A percentile compares a stretch with the other conserved stretches of the same genome.
phyloP scores from a whole-genome alignment of 2,329 filamentous ascomycete genomes.

The Triangularia setosa region DNA sequence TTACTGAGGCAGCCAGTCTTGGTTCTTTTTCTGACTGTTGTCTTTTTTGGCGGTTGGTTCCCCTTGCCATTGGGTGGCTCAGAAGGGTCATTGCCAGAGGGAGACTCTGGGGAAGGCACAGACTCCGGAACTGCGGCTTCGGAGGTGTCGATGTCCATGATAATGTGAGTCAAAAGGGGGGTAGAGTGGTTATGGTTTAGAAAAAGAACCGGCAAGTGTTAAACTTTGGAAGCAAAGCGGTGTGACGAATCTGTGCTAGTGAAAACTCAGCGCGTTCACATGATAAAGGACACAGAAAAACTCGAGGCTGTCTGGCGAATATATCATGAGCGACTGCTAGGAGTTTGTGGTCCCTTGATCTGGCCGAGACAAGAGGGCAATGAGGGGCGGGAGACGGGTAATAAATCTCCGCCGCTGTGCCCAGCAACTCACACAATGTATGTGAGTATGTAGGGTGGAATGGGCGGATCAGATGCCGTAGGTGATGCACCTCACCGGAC shows the following conservation, averaged over 20 bases:
- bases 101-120: conserved; percentile 26
- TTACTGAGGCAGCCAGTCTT: conserved; percentile 90
- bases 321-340: too few relatives aligned
- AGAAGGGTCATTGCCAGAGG: conserved; percentile 34
- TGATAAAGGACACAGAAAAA: neutral
- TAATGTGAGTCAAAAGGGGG: neutral
- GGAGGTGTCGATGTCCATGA: neutral
- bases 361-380: conserved; percentile 7
- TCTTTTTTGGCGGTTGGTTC: conserved; percentile 44
- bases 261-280: neutral
- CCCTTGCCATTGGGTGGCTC: neutral
- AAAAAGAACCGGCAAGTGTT: neutral
- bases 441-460: neutral
- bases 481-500: conserved; percentile 5
- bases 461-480: conserved; percentile 2
- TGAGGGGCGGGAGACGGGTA: neutral
- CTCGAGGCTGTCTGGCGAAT: neutral
- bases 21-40: conserved; percentile 63
- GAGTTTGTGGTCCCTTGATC: neutral
- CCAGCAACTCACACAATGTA: neutral
- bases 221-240: neutral
- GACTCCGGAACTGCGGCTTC: neutral
- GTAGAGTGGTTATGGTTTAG: neutral
- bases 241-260: neutral
- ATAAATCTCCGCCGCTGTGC: conserved; percentile 13